These are phyloP conservation scores for Ophiostoma sp. DNA, from an alignment of 2,329 filamentous ascomycete species.

Conservation along the genomic window DNA sequence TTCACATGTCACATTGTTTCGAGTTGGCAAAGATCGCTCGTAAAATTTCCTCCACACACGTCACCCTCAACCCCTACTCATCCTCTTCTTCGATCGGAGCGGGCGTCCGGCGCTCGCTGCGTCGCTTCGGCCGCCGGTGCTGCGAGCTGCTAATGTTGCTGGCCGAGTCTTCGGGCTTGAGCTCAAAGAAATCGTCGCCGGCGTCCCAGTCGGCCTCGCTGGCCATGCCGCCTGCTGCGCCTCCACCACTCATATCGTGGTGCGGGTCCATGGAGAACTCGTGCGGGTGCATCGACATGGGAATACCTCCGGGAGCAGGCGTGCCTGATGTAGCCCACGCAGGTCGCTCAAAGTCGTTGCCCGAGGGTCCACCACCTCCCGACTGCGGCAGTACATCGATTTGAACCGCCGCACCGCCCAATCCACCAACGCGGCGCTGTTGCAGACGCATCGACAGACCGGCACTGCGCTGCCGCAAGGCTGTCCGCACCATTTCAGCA, in stretches of 20 bases:
- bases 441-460: constrained; percentile 68
- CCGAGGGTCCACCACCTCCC: constrained; percentile 35
- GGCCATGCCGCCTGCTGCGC: constrained; percentile 38
- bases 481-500: constrained; percentile 76
- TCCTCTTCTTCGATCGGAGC: constrained; percentile 70
- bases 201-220: constrained; percentile 57
- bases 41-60: too few species aligned
- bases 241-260: background rate
- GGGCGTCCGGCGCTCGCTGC: constrained; percentile 68
- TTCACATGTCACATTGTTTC: background rate
- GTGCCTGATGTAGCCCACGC: constrained; percentile 42
- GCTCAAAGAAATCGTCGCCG: constrained; percentile 56
- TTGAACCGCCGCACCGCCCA: constrained; percentile 39
- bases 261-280: constrained; percentile 25
- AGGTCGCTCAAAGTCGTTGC: constrained; percentile 47
- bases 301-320: constrained; percentile 29
- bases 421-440: constrained; percentile 49
- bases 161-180: constrained; percentile 76
- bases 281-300: constrained; percentile 20
- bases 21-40: background rate
- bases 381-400: constrained; percentile 58
- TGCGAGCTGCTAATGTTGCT: constrained; percentile 76
- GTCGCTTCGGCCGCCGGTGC: constrained; percentile 65
- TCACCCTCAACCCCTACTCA: constrained; percentile 38
- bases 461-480: constrained; percentile 77